These are phyloP conservation scores for Peltaster fructicola DNA, from an alignment of 2,329 filamentous ascomycete genomes.

Conservation along the genomic window DNA sequence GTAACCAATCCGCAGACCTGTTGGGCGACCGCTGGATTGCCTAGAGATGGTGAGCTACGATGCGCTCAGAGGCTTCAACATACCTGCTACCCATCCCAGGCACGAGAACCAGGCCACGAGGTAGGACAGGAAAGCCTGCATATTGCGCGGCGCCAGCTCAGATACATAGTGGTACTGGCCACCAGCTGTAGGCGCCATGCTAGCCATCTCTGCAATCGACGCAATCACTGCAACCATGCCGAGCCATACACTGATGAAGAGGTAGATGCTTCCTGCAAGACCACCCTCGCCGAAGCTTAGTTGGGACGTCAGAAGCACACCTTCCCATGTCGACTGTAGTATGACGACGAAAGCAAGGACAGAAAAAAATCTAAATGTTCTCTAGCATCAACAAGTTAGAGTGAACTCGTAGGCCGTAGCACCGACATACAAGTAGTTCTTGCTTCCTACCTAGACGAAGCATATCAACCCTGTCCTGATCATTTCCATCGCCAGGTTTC, in stretches of 20 bases:
- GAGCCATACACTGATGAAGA: slow-evolving; percentile 14
- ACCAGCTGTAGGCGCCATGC: slow-evolving; percentile 3
- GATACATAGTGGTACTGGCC: too few species aligned
- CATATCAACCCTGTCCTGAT: slow-evolving; percentile 11
- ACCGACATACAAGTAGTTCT: slow-evolving; percentile 6
- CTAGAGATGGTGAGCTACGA: too few species aligned
- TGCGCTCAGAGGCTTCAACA: too few species aligned
- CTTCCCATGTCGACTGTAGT: slow-evolving; percentile 13
- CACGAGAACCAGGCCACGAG: too few species aligned
- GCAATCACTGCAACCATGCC: slow-evolving; percentile 3
- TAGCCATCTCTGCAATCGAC: slow-evolving; percentile 3
- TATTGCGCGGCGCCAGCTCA: too few species aligned
- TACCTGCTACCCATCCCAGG: too few species aligned
- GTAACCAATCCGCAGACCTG: slow-evolving; percentile 1
- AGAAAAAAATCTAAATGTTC: slow-evolving; percentile 13
- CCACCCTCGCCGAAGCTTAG: slow-evolving; percentile 8
- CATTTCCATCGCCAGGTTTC: too few species aligned
- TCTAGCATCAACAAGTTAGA: slow-evolving; percentile 5
- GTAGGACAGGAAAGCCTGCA: too few species aligned
- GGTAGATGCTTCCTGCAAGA: slow-evolving; percentile 19
- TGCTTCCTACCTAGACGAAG: slow-evolving; percentile 10
- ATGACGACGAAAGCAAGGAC: slow-evolving; percentile 12
- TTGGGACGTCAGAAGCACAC: slow-evolving; percentile 5
- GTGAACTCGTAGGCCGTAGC: neutral
- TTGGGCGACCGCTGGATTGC: too few species aligned